These are phyloP conservation scores for Plasmodium berghei DNA, from an alignment of 169 alveolate genomes.

Conservation along the genomic window DNA sequence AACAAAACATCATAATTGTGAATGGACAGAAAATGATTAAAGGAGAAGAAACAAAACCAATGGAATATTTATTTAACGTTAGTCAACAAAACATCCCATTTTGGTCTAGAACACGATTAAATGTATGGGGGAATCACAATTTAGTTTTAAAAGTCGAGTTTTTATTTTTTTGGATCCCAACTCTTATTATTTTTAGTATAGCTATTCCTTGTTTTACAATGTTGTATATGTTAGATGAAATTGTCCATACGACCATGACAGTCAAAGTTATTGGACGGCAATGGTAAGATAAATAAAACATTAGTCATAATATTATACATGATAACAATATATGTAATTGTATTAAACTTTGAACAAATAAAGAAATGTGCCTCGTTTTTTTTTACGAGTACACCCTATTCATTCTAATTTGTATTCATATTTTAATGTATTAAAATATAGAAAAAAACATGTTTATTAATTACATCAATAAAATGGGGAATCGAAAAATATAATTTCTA, in stretches of 20 bases:
- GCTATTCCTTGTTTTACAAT: constrained; percentile 91
- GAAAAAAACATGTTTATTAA: too few species aligned
- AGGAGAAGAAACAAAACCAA: constrained; percentile 89
- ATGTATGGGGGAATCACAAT: constrained; percentile 86
- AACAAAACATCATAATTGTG: constrained; percentile 86
- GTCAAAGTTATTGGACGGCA: constrained; percentile 91
- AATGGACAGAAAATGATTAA: constrained; percentile 89
- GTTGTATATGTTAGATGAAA: constrained; percentile 90
- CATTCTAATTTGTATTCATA: too few species aligned
- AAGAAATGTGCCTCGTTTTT: background rate
- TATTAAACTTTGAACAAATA: background rate
- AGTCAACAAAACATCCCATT: constrained; percentile 84
- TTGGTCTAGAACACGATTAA: constrained; percentile 82
- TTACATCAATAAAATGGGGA: too few species aligned
- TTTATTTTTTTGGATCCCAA: constrained; percentile 91
- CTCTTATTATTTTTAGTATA: constrained; percentile 88
- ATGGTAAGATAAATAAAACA: constrained; percentile 80
- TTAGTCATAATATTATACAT: background rate
- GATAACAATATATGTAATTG: background rate
- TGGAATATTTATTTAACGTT: constrained; percentile 86
- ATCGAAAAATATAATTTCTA: too few species aligned
- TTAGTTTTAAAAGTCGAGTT: constrained; percentile 88
- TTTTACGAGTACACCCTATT: too few species aligned
- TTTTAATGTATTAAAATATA: too few species aligned
- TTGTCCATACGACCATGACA: constrained; percentile 91